Base-by-base conservation (phyloP, 805 yeast genomes). In the Candida awuae region DNA sequence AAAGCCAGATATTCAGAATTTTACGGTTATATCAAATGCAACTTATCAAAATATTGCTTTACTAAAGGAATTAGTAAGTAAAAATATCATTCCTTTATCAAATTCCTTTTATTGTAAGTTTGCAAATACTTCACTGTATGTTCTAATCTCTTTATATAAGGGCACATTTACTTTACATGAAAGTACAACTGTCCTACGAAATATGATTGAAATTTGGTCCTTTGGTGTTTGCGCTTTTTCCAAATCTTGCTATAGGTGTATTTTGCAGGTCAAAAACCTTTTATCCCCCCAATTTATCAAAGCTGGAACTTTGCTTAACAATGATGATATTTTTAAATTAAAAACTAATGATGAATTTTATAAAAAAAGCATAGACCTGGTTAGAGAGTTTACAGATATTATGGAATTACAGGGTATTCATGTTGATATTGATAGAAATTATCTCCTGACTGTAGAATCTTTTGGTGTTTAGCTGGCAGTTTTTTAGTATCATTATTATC, bases 31-130 rank as follows among this genome's bases (percentile, higher is more conserved):
- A 27, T 36, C 40, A 23, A 35, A 40, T 28, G 37, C 43, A 17
- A 40, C 39, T 14, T 35, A 14, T 22, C 43, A 39, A 35, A 35
- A 39, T 32, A 31, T 35, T 3, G 10, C 20, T 4, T 16, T 39
- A 17, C 19, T 39, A 14, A 20, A 31, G 6, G 36, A 39, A 21
- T 31, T 39, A 27, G 6, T 39, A 4, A 13, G n/a, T 8, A 22
- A 32, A 6, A 25, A 20, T n/a, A 16, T 4, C 3, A 8, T 35
- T 16, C 35, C 39, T 12, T 14, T 20, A 13, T 35, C 36, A n/a
- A 20, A n/a, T 18, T 13, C 31, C 16, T 68, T 74, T 1, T 48
- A 68, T 8, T 66, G 68, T 46, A 58, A 73, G 37, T 65, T 72
- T 19, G 43, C 44, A 17, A 35, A 28, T 25, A 37, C 18, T 15